Evolutionary conservation across 257 asterid species (phyloP).

Genomic region (Fraxinus pennsylvanica): DNA sequence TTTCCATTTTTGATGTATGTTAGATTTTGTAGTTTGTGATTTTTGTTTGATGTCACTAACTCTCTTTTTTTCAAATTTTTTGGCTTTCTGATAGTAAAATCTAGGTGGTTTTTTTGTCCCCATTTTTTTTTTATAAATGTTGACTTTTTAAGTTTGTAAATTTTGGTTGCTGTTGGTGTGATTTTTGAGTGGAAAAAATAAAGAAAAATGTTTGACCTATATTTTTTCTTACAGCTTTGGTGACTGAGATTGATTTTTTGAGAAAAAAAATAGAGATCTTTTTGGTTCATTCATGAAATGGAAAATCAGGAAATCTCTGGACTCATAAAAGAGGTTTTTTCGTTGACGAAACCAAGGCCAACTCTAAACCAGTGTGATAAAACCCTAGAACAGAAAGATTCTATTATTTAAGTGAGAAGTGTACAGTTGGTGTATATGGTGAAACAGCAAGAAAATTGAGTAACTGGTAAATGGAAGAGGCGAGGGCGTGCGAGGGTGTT

Average conservation of each 20-base stretch:
- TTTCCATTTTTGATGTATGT: background rate
- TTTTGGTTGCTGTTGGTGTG: conserved; percentile 9
- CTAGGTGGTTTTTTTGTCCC: too few relatives aligned
- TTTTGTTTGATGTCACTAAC: background rate
- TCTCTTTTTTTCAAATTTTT: background rate
- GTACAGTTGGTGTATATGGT: conserved; percentile 24
- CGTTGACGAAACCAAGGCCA: conserved; percentile 24
- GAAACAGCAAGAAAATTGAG: conserved; percentile 16
- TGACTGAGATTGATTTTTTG: conserved; percentile 35
- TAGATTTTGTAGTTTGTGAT: background rate
- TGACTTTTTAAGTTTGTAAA: background rate
- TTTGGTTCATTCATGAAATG: conserved; percentile 42
- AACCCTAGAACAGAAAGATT: conserved; percentile 26
- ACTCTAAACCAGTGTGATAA: conserved; percentile 29
- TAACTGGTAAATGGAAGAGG: conserved; percentile 27
- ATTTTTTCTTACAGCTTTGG: conserved; percentile 37
- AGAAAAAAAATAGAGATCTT: conserved; percentile 47
- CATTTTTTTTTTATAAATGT: too few relatives aligned
- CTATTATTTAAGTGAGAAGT: conserved; percentile 33
- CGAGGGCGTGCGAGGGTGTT: conserved; percentile 30
- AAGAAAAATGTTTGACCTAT: conserved; percentile 25
- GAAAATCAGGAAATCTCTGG: conserved; percentile 34
- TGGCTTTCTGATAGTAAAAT: background rate
- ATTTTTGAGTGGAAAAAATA: conserved; percentile 11
- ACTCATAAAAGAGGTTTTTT: conserved; percentile 44